Base-by-base conservation (phyloP, 1,284 basidiomycete genomes). In the Apiotrichum domesticum region DNA sequence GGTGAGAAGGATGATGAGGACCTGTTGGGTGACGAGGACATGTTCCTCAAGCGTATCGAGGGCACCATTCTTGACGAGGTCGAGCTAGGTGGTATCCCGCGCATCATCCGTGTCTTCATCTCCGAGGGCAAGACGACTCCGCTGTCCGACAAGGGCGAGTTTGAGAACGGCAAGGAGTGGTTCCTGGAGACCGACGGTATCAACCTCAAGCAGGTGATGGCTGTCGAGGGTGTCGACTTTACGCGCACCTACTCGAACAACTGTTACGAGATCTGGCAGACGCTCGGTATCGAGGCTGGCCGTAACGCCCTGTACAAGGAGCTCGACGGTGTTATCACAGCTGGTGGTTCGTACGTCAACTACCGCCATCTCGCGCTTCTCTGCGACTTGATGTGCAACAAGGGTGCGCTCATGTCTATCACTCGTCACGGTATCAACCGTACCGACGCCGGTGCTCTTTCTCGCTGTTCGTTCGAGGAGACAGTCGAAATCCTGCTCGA, bases 401-500 rank as follows among this genome's bases (percentile, higher is more conserved):
- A 92, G 57, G 96, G 96, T 42, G 79, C 84, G 8, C 82, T 98
- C 61, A 98, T 98, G 95, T 92, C 95, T 10, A 98, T 99, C 77
- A 98, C 96, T 49, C 92, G 96, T 51, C 96, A 98, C 72, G 96
- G 96, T 77, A 99, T 99, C 78, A 98, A 98, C 78, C 87, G 95
- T 55, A 90, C 95, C 35, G 93, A 98, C 68, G 95, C 93, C 9
- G 93, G 93, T 43, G 95, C 96, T 2, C 82, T 98, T 54, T 98
- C 98, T 87, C 83, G 96, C 49, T 98, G 93, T 78, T 98, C 96
- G 3, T 98, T 98, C 81, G 96, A 98, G 77, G 96, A 98, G 81
- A 98, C 96, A 0, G 96, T 98, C 61, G 96, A 99, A 76, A 97
- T 99, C 66, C 78, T 99, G 56, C 94, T 98, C 86, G 96, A 99